Conservation (phyloP, 257 asterid species). For the Solanum neorickii region DNA sequence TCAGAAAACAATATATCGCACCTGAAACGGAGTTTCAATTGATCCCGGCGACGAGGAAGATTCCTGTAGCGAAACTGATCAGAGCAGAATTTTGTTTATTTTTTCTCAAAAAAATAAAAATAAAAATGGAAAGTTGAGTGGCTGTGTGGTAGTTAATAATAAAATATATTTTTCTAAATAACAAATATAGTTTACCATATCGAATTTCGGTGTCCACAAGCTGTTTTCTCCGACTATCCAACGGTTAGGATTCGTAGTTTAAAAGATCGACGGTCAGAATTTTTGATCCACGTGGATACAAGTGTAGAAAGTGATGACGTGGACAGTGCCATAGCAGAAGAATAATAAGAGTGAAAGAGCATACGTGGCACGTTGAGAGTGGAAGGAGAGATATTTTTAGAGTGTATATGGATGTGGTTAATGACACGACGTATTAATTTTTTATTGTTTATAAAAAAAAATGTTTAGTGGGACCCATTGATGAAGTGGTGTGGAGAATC, state of each 20-base stretch:
- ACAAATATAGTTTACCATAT: not conserved
- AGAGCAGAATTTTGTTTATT: not conserved
- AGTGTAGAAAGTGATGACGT: conserved; percentile 6
- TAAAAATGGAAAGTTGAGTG: not conserved
- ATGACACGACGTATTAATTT: not conserved
- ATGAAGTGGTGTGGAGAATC: conserved; percentile 2
- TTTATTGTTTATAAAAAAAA: not conserved
- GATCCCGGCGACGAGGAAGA: not conserved
- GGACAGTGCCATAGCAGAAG: conserved; percentile 23
- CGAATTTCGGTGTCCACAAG: conserved; percentile 24
- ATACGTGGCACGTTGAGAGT: conserved; percentile 19
- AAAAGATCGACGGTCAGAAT: not conserved
- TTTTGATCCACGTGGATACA: not conserved
- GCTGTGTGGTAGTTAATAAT: not conserved
- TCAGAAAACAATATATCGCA: not conserved
- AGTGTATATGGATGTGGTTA: conserved; percentile 6
- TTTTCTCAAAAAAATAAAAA: no score
- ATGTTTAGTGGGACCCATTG: not conserved
- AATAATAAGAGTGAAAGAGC: not conserved
- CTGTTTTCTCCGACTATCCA: not conserved
- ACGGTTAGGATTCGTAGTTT: not conserved
- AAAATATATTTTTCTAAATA: not conserved
- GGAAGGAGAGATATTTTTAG: conserved; percentile 16
- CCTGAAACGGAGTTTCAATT: not conserved
- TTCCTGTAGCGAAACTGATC: not conserved